phyloP scores from a whole-genome alignment of 768 basidiomycete species.

The Amanita fuliginea region DNA sequence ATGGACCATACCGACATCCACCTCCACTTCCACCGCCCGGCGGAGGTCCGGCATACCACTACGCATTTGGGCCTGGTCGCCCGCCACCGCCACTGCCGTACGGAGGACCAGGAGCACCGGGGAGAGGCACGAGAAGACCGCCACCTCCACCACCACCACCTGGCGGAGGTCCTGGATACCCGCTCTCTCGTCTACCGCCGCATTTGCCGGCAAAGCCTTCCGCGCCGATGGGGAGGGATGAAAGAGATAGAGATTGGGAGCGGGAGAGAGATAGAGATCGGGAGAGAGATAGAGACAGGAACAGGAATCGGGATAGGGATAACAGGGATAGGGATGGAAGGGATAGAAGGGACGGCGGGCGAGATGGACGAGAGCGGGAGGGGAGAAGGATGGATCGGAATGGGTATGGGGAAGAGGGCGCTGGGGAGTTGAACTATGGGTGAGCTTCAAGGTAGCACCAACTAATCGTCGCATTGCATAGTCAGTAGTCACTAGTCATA shows the following conservation, averaged over 20 bases:
- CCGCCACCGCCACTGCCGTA: constrained; percentile 9
- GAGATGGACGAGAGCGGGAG: constrained; percentile 4
- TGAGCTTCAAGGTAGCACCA: constrained; percentile 1
- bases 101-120: constrained; percentile 5
- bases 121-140: constrained; percentile 6
- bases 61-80: constrained; percentile 1
- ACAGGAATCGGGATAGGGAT: background rate
- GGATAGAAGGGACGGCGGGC: constrained; percentile 6
- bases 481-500: too few relatives aligned
- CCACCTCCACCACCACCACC: constrained; percentile 1
- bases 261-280: background rate
- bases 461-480: background rate
- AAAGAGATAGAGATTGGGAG: background rate
- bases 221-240: constrained; percentile 8
- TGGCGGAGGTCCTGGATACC: constrained; percentile 4
- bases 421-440: constrained; percentile 17
- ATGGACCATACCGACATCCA: constrained; percentile 9
- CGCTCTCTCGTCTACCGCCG: constrained; percentile 8
- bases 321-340: constrained; percentile 1
- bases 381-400: constrained; percentile 3
- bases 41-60: constrained; percentile 9
- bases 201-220: constrained; percentile 12
- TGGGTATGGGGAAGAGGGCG: constrained; percentile 7
- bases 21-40: background rate
- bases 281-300: background rate